Conservation (phyloP, 345 rosid species). For the Populus ilicifolia region DNA sequence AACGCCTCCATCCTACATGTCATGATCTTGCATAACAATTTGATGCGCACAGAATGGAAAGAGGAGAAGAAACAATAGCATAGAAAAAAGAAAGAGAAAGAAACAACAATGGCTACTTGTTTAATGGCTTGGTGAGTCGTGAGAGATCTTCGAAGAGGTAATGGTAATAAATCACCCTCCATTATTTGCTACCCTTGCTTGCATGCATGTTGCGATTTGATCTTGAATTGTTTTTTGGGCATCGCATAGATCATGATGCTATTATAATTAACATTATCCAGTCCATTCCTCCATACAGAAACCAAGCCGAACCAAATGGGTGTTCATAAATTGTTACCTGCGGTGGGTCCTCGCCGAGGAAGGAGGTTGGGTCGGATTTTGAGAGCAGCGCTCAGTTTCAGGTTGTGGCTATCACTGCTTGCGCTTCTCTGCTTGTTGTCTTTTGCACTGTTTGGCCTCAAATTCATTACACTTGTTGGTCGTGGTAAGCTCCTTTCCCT, state of each 20-base stretch:
- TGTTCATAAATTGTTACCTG: not conserved
- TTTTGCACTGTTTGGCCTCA: conserved; percentile 47
- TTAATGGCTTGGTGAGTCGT: not conserved
- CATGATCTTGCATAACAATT: not conserved
- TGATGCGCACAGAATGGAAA: not conserved
- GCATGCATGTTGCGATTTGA: not conserved
- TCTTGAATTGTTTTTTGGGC: not conserved
- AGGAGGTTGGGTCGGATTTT: conserved; percentile 50
- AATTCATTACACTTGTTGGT: conserved; percentile 59
- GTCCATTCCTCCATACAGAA: not conserved
- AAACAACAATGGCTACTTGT: not conserved
- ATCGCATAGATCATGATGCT: not conserved
- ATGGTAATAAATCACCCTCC: not conserved
- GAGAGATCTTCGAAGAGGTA: not conserved
- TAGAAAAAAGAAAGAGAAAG: not conserved
- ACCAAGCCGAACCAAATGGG: not conserved
- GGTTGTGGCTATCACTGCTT: conserved; percentile 43
- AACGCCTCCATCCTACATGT: too few relatives aligned
- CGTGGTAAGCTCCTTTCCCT: not conserved
- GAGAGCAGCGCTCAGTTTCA: conserved; percentile 34
- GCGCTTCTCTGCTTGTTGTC: conserved; percentile 42
- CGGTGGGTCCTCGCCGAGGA: conserved; percentile 42
- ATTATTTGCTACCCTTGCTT: not conserved
- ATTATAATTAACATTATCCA: not conserved
- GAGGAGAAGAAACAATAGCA: not conserved